Base-by-base conservation (phyloP, 2,329 filamentous ascomycete genomes). In the Pestalotiopsis sp. region DNA sequence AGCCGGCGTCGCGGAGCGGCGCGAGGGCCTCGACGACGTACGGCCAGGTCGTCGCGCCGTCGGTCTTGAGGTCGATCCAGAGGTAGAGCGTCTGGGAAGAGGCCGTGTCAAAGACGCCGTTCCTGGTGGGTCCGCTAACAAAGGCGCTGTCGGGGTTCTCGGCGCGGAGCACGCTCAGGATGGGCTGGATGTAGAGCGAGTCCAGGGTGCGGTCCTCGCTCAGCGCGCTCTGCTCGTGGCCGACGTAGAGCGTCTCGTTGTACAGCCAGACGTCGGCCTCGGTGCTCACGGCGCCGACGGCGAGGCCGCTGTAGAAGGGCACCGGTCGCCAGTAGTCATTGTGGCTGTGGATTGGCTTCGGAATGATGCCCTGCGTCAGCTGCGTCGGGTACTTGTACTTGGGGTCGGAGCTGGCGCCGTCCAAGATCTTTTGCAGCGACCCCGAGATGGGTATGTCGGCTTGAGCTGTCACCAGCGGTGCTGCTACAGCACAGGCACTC, bases 211-310 rank as follows among this genome's bases (percentile, higher is more conserved):
- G 83, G 61, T 84, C 83, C 14, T 75, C 73, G 38, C 83, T 83
- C 30, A 91, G 75, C 0, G 84, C 82, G 6, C 83, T 81, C 7
- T 77, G 80, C 58, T 84, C 84, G 75, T 93, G 91, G 3, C 89
- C 89, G 59, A 93, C 86, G 48, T 86, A 85, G 6, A 92, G 81
- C 4, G 87, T 73, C 22, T 72, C 70, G 66, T 84, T 81, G 62
- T 83, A 84, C 1, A 86, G 80, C 88, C 88, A 92, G 26, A 92
- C 85, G 73, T 92, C 91, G 2, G 88, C 89, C 77, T 92, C 90
- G 2, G 91, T 82, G 14, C 88, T 85, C 6, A 86, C 85, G 72
- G 86, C 90, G 6, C 88, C 86, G 3, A 83, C 82, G 9, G 78
- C 73, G 1, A 89, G 76, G 26, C 89, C 90, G 14, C 86, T 85